These are phyloP conservation scores for Pythium inflatum DNA, from an alignment of 352 stramenopile genomes.

Conservation along the genomic window DNA sequence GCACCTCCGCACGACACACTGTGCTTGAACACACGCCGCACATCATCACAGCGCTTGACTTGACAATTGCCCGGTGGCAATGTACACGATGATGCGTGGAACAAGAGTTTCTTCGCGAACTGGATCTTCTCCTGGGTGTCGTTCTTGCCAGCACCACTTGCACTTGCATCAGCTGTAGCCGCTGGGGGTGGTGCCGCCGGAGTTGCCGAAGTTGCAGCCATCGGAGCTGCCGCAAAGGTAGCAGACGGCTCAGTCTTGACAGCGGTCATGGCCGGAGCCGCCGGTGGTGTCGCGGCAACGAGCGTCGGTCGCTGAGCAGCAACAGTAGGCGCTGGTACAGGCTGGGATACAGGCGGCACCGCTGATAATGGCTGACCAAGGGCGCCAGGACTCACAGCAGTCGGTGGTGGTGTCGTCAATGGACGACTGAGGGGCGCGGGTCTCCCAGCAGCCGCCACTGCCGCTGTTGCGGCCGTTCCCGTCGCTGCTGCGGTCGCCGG, in stretches of 20 bases:
- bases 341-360: not conserved
- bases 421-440: conserved; percentile 8
- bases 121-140: conserved; percentile 84
- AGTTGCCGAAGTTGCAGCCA: too few relatives aligned
- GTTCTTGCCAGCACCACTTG: conserved; percentile 17
- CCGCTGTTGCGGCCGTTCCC: not conserved
- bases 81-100: conserved; percentile 73
- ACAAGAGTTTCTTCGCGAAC: conserved; percentile 82
- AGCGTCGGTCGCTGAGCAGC: conserved; percentile 37
- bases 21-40: conserved; percentile 86
- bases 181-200: not conserved
- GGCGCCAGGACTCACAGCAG: not conserved
- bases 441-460: not conserved
- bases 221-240: not conserved
- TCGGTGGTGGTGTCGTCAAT: not conserved
- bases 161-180: not conserved
- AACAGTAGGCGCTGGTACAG: not conserved
- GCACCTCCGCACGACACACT: conserved; percentile 73
- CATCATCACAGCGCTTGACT: conserved; percentile 88
- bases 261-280: not conserved
- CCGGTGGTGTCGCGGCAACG: conserved; percentile 16
- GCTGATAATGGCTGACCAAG: not conserved
- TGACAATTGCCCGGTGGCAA: conserved; percentile 65
- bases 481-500: not conserved
- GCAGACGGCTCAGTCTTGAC: conserved; percentile 22